phyloP scores from a whole-genome alignment of 176 grass and related monocot genomes.

The Bonia amplexicaulis region DNA sequence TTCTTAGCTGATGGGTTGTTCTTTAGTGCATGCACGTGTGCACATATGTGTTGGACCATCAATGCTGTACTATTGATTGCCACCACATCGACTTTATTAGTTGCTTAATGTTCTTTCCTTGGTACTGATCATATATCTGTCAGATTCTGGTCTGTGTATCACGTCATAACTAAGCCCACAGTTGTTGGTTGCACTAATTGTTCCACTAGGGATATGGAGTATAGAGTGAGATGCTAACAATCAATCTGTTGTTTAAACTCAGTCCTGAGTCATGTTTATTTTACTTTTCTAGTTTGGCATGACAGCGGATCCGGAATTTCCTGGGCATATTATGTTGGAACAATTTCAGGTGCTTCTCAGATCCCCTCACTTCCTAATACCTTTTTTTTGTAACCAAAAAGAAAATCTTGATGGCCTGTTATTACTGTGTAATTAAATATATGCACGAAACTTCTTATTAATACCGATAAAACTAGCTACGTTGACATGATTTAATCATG shows the following conservation, averaged over 20 bases:
- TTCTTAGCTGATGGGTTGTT: neutral
- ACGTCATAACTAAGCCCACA: neutral
- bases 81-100: neutral
- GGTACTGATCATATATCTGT: neutral
- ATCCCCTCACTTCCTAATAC: conserved; percentile 4
- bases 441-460: neutral
- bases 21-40: neutral
- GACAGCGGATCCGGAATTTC: conserved; percentile 83
- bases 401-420: conserved; percentile 3
- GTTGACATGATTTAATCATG: neutral
- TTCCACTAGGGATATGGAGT: neutral
- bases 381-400: neutral
- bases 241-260: neutral
- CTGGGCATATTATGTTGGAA: conserved; percentile 95
- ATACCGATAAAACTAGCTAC: neutral
- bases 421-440: conserved; percentile 1
- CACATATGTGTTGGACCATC: neutral
- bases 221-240: neutral
- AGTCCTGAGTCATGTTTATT: conserved; percentile 14
- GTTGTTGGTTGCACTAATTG: neutral
- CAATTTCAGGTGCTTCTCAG: conserved; percentile 78
- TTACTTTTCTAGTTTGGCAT: conserved; percentile 67
- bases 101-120: neutral
- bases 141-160: neutral
- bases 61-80: neutral